Evolutionary conservation across 1,284 basidiomycete genomes (phyloP).

Genomic region (Kwoniella shivajii): DNA sequence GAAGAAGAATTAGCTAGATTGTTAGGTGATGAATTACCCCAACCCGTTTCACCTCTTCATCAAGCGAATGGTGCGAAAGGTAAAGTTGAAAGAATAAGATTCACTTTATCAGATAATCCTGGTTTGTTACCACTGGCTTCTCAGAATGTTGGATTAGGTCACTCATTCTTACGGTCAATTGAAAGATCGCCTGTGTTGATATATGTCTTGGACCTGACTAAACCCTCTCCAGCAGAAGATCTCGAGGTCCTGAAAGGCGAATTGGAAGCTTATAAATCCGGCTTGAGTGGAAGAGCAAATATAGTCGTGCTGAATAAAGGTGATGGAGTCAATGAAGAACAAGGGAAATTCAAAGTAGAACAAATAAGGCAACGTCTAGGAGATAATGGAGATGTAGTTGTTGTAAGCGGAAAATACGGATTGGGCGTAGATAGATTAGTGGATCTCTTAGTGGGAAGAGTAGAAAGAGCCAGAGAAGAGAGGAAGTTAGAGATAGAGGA

Average conservation of each 20-base stretch:
- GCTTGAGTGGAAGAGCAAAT: conserved; percentile 72
- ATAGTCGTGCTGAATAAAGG: conserved; percentile 94
- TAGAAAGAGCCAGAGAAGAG: conserved; percentile 60
- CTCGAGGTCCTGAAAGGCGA: conserved; percentile 72
- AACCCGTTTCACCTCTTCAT: neutral
- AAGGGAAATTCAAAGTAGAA: conserved; percentile 46
- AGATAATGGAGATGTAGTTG: conserved; percentile 66
- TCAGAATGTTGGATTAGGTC: conserved; percentile 87
- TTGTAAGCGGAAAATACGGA: conserved; percentile 77
- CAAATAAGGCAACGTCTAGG: conserved; percentile 57
- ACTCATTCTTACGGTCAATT: conserved; percentile 89
- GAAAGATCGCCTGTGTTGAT: conserved; percentile 87
- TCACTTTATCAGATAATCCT: conserved; percentile 97
- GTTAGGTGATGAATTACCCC: conserved; percentile 36
- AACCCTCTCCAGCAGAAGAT: conserved; percentile 71
- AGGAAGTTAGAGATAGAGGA: conserved; percentile 2
- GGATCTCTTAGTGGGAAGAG: conserved; percentile 64
- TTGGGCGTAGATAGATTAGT: conserved; percentile 73
- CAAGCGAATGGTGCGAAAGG: neutral
- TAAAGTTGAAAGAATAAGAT: conserved; percentile 69
- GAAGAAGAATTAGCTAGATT: conserved; percentile 52
- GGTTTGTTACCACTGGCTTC: conserved; percentile 84
- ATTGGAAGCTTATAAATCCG: conserved; percentile 79
- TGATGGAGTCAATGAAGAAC: conserved; percentile 65
- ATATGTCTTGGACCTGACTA: conserved; percentile 87